Evolutionary conservation across 1,139 yeast species (phyloP).

Genomic region (Oligophagozyma castellii): DNA sequence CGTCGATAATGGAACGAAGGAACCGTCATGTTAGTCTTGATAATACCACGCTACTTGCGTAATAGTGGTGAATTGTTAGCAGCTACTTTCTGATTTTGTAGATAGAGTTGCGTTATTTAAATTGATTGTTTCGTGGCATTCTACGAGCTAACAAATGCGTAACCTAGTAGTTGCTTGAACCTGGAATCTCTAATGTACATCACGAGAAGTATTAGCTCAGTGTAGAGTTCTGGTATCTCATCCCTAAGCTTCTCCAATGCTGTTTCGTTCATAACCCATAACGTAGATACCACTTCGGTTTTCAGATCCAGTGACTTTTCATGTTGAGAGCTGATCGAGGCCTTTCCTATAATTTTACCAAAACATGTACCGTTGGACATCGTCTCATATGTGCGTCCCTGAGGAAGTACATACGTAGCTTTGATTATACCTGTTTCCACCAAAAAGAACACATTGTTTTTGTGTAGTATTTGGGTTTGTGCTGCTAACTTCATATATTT

Average conservation of each 20-base stretch:
- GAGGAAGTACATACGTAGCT: conserved; percentile 40
- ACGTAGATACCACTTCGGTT: conserved; percentile 42
- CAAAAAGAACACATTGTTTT: conserved; percentile 37
- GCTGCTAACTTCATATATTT: conserved; percentile 8
- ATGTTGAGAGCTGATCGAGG: no score
- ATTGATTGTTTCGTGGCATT: no score
- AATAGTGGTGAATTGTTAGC: no score
- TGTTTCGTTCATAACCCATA: conserved; percentile 55
- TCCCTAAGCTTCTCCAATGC: conserved; percentile 31
- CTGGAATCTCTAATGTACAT: conserved; percentile 58
- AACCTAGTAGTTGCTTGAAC: conserved; percentile 58
- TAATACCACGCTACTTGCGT: no score
- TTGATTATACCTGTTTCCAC: conserved; percentile 73
- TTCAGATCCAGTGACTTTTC: conserved; percentile 16
- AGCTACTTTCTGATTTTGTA: no score
- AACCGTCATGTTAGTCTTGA: no score
- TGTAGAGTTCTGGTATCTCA: conserved; percentile 38
- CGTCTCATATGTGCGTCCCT: conserved; percentile 55
- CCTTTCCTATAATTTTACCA: conserved; percentile 34
- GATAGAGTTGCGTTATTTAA: no score
- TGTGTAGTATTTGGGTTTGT: conserved; percentile 11
- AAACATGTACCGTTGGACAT: conserved; percentile 83
- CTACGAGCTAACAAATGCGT: conserved; percentile 44
- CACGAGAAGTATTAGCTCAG: conserved; percentile 55
- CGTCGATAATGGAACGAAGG: no score